Conservation (phyloP, 2,329 filamentous ascomycete species). For the Coniochaeta sp. region DNA sequence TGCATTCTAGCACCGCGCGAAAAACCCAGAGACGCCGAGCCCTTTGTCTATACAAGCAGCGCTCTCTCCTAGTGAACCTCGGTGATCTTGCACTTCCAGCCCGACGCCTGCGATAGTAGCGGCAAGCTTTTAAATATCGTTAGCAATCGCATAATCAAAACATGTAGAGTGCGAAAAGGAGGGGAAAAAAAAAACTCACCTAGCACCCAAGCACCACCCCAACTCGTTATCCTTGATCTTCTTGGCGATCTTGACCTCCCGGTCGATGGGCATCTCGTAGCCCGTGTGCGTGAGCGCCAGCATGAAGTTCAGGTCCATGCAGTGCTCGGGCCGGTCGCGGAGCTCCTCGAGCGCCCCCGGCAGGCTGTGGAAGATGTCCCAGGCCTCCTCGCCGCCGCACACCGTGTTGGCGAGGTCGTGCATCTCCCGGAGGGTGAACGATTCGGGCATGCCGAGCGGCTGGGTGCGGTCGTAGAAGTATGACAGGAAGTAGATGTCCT, state of each 20-base stretch:
- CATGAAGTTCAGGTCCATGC: constrained; percentile 96
- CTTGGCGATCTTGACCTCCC: constrained; percentile 97
- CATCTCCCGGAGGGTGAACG: constrained; percentile 86
- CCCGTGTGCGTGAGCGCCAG: constrained; percentile 85
- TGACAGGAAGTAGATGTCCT: constrained; percentile 94
- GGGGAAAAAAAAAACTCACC: constrained; percentile 40
- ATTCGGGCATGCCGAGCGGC: constrained; percentile 96
- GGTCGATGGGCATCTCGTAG: constrained; percentile 94
- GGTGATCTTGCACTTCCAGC: constrained; percentile 83
- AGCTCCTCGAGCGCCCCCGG: constrained; percentile 76
- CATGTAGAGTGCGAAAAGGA: too few species aligned
- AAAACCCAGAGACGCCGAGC: neutral
- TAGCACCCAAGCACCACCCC: constrained; percentile 95
- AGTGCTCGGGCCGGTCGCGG: constrained; percentile 76
- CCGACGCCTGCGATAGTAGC: constrained; percentile 70
- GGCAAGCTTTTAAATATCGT: constrained; percentile 59
- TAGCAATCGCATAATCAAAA: constrained; percentile 20
- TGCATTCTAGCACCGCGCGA: neutral
- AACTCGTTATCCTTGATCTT: constrained; percentile 97
- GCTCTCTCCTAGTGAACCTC: constrained; percentile 50
- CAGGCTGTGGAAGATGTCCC: constrained; percentile 74
- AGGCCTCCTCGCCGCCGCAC: constrained; percentile 68
- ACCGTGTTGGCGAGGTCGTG: constrained; percentile 79
- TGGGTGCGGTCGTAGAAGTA: constrained; percentile 97
- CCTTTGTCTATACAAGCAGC: neutral